Percentiles rank a stretch among this genome's conserved stretches.
Evolutionary conservation across 805 yeast genomes (phyloP).

Genomic region (Yarrowia alimentaria): DNA sequence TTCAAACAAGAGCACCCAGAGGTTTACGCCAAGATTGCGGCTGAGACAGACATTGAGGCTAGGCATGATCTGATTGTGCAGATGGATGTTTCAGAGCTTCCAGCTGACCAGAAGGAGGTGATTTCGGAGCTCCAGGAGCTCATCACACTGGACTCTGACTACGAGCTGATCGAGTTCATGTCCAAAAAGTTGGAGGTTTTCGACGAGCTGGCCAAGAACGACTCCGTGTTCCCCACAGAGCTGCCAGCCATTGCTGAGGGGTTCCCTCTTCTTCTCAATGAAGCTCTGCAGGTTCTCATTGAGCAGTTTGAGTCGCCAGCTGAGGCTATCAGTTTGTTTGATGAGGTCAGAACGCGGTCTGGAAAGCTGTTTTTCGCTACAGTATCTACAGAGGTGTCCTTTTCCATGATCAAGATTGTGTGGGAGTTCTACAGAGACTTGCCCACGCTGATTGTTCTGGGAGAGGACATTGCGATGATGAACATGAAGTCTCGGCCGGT

Average conservation of each 20-base stretch:
- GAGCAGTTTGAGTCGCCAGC: slow-evolving; percentile 36
- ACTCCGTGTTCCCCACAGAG: neutral
- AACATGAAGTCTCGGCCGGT: slow-evolving; percentile 5
- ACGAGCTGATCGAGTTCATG: slow-evolving; percentile 5
- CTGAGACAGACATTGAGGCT: neutral
- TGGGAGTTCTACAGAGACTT: slow-evolving; percentile 46
- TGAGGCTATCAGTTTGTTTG: slow-evolving; percentile 43
- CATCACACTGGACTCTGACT: slow-evolving; percentile 17
- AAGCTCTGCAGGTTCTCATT: slow-evolving; percentile 32
- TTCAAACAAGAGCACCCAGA: too few species aligned
- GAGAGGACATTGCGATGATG: neutral
- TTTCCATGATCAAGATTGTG: slow-evolving; percentile 40
- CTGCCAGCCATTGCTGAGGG: slow-evolving; percentile 29
- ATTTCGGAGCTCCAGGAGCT: neutral
- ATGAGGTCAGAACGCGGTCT: slow-evolving; percentile 39
- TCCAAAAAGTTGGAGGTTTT: neutral
- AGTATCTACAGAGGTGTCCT: slow-evolving; percentile 44
- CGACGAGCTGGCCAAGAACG: neutral
- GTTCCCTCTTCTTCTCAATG: slow-evolving; percentile 31
- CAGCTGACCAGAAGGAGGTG: neutral
- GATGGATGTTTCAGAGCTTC: neutral
- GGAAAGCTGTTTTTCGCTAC: slow-evolving; percentile 42
- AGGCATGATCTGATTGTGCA: neutral
- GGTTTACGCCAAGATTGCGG: too few species aligned
- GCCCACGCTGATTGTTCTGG: neutral